phyloP scores from a whole-genome alignment of 202 grass and related monocot species.

The Musa balbisiana region DNA sequence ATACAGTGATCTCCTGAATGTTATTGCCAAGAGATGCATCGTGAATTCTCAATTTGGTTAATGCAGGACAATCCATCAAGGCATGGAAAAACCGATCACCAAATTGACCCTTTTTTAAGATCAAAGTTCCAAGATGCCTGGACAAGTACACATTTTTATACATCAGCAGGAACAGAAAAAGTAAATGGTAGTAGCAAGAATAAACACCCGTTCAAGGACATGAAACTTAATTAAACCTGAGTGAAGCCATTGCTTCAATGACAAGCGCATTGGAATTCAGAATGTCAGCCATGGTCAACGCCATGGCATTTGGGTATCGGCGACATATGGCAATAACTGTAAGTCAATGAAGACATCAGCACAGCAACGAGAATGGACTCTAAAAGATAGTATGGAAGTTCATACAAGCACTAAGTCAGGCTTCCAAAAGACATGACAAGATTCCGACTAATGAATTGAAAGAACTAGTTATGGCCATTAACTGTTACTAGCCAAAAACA shows the following conservation, averaged over 20 bases:
- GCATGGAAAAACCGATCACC: slow-evolving; percentile 68
- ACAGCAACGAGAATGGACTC: slow-evolving; percentile 13
- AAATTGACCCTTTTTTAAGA: slow-evolving; percentile 63
- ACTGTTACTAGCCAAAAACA: background rate
- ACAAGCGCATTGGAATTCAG: slow-evolving; percentile 57
- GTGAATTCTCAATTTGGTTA: slow-evolving; percentile 55
- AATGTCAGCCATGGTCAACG: slow-evolving; percentile 63
- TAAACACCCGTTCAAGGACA: background rate
- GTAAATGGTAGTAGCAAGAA: background rate
- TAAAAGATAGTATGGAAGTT: background rate
- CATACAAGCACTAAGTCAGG: background rate
- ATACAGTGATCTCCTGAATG: slow-evolving; percentile 74
- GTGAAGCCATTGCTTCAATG: slow-evolving; percentile 52
- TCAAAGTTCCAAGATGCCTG: slow-evolving; percentile 66
- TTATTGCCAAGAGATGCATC: slow-evolving; percentile 69
- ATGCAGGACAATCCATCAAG: slow-evolving; percentile 47
- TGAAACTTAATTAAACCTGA: slow-evolving; percentile 43
- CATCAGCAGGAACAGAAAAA: slow-evolving; percentile 10
- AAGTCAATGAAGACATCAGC: slow-evolving; percentile 29
- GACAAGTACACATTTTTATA: slow-evolving; percentile 4
- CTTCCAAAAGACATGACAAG: background rate
- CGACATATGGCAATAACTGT: slow-evolving; percentile 73
- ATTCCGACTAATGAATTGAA: background rate
- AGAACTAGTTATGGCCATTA: background rate
- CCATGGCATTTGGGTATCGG: slow-evolving; percentile 61